Conservation (phyloP, 129 eudicot genomes). For the Silybum marianum region DNA sequence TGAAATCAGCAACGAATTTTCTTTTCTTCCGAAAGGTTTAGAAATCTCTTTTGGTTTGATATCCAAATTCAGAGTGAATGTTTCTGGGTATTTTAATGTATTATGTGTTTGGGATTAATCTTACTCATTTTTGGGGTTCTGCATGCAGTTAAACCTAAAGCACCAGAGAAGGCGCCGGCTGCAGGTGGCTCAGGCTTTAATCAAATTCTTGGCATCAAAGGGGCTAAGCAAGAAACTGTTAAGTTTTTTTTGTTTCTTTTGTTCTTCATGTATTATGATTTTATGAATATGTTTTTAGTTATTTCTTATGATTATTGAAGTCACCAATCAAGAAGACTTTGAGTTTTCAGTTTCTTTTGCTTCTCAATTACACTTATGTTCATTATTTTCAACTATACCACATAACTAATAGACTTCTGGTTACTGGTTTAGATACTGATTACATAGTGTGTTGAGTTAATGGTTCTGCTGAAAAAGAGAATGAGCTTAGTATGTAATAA, state of each 20-base stretch:
- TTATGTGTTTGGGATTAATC: constrained; percentile 3
- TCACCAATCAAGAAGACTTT: background rate
- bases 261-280: background rate
- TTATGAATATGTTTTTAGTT: background rate
- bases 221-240: constrained; percentile 94
- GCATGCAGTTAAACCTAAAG: constrained; percentile 61
- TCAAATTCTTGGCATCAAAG: constrained; percentile 98
- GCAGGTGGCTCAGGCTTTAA: constrained; percentile 78
- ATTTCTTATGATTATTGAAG: background rate
- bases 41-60: background rate
- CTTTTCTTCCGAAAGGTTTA: background rate
- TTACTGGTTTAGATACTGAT: background rate
- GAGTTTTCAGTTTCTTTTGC: background rate
- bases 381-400: background rate
- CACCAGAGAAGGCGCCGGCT: constrained; percentile 86
- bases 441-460: background rate
- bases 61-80: background rate
- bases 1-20: background rate
- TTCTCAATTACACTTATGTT: background rate
- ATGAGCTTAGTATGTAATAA: no score
- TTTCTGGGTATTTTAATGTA: background rate
- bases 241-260: constrained; percentile 22
- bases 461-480: background rate
- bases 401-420: background rate
- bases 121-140: constrained; percentile 3